A percentile compares a stretch with the other conserved stretches of the same genome.
Evolutionary conservation across 345 rosid genomes (phyloP).

Genomic region (Populus davidiana): DNA sequence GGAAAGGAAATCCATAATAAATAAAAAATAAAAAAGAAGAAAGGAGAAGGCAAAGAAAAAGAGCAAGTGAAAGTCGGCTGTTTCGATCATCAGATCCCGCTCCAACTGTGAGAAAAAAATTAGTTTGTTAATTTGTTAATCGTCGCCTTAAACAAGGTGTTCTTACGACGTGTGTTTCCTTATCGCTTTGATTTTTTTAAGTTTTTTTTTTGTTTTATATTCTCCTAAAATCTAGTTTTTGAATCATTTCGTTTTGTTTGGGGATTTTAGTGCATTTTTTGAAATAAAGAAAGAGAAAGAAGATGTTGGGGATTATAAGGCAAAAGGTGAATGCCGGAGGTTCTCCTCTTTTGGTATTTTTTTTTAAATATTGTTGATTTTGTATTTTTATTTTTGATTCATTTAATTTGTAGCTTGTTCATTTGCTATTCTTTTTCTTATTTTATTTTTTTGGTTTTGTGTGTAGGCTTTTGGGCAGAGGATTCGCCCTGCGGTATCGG

Average conservation of each 20-base stretch:
- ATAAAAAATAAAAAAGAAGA: too few species aligned
- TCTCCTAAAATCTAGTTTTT: background rate
- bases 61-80: background rate
- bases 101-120: background rate
- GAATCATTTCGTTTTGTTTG: background rate
- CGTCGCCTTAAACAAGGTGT: background rate
- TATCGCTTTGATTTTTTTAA: background rate
- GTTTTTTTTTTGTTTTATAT: background rate
- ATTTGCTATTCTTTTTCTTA: background rate
- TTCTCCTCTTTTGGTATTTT: conserved; percentile 26
- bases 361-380: background rate
- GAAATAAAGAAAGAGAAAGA: conserved; percentile 14
- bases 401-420: background rate
- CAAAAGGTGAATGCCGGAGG: conserved; percentile 46
- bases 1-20: background rate
- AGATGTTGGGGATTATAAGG: conserved; percentile 62
- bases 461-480: conserved; percentile 36
- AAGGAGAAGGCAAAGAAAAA: background rate
- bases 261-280: conserved; percentile 8
- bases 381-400: background rate
- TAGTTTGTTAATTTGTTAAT: background rate
- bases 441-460: background rate
- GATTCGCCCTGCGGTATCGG: conserved; percentile 47
- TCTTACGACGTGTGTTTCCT: background rate
- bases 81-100: background rate